These are phyloP conservation scores for Suillus subalutaceus DNA, from an alignment of 768 basidiomycete species.

Conservation along the genomic window DNA sequence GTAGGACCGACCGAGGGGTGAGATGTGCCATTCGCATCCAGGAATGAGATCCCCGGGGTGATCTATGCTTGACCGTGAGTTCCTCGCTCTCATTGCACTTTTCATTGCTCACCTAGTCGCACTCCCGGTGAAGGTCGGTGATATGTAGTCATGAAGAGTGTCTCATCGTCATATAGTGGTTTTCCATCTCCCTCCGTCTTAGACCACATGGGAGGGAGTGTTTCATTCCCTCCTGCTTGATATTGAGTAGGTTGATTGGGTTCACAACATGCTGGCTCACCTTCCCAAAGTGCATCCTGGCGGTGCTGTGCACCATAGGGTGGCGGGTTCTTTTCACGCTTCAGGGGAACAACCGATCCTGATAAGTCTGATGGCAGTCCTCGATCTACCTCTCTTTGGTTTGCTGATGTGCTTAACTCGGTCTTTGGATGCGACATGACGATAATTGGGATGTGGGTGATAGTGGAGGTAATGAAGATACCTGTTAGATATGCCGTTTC, in stretches of 20 bases:
- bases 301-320: constrained; percentile 1
- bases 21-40: not conserved
- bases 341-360: not conserved
- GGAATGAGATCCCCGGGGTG: not conserved
- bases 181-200: not conserved
- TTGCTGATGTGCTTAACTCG: not conserved
- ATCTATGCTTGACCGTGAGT: not conserved
- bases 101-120: not conserved
- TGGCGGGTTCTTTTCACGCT: too few species aligned
- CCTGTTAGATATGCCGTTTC: not conserved
- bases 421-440: not conserved
- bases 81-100: not conserved
- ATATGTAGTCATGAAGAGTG: not conserved
- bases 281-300: constrained; percentile 5
- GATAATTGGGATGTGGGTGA: not conserved
- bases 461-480: not conserved
- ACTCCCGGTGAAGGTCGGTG: not conserved
- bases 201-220: not conserved
- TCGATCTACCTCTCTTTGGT: not conserved
- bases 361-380: not conserved
- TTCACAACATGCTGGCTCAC: not conserved
- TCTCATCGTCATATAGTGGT: not conserved
- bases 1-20: not conserved
- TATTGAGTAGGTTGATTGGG: not conserved
- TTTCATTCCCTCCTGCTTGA: not conserved